Base-by-base conservation (phyloP, 1,139 yeast species). In the Suhomyces maxii region DNA sequence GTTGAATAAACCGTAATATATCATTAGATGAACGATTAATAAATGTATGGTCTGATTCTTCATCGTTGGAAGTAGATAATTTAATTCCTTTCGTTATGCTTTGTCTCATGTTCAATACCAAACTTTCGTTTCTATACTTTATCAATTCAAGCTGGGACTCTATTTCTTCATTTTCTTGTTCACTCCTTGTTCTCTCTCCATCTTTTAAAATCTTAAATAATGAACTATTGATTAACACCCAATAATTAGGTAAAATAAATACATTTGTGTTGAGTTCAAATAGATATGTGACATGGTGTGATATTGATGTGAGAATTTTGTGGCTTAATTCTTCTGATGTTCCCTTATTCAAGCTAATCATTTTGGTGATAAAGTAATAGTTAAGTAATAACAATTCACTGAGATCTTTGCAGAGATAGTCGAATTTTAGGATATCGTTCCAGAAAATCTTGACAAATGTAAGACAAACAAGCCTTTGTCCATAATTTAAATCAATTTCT, bases 181-280 rank as follows among this genome's bases (percentile, higher is more conserved):
- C 55, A 11, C 49, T 39, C 18, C 53, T 50, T 6, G 26, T 23
- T 55, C 57, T 11, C 72, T 67, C 38, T 63, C 78, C 58, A 63
- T 69, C 53, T 8, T 64, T 46, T 13, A 55, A 47, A 1, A 81
- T 78, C 18, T 60, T 60, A 43, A 57, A 61, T 23, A 76, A 56
- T 0, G 67, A 55, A 1, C 79, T 73, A 40, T 83, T 83, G 41
- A 87, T 67, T 7, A 77, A 60, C 11, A 76, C 71, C 97, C 97
- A 90, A 47, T 73, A 76, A 44, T 76, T 77, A 0, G 97, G 95
- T 35, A 88, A 75, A n/a, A 90, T 82, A 56, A 90, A 89, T 6
- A 84, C 77, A 56, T 87, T 90, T 60, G 83, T 56, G 73, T 84
- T 76, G 56, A 69, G 65, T 55, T 75, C 74, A 68, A 86, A 89